Evolutionary conservation across 345 rosid species (phyloP).

Genomic region (Carallia pectinifolia): DNA sequence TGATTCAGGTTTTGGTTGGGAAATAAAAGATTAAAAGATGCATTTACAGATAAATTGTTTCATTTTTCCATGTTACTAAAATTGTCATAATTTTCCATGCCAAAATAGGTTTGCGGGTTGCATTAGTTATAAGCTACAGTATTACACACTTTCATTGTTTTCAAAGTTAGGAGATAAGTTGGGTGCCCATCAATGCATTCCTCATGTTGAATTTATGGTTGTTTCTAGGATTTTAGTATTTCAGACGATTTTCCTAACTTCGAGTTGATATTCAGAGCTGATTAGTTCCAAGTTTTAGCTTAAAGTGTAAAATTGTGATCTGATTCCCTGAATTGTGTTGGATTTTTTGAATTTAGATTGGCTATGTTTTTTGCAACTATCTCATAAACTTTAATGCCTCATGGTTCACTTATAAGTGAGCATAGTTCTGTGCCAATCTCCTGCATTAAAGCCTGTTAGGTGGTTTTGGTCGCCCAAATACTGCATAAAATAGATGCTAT

Average conservation of each 20-base stretch:
- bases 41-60: not conserved
- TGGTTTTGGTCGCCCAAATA: too few species aligned
- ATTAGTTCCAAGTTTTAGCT: too few species aligned
- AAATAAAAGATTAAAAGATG: not conserved
- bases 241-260: not conserved
- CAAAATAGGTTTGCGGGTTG: not conserved
- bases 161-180: not conserved
- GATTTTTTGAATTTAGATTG: too few species aligned
- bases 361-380: too few species aligned
- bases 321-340: too few species aligned
- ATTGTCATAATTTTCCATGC: not conserved
- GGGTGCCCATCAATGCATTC: not conserved
- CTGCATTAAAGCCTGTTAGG: too few species aligned
- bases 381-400: too few species aligned
- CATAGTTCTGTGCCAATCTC: too few species aligned
- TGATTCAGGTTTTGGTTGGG: too few species aligned
- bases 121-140: not conserved
- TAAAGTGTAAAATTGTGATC: too few species aligned
- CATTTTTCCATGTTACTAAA: not conserved
- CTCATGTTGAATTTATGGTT: not conserved
- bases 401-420: too few species aligned
- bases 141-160: not conserved
- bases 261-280: not conserved
- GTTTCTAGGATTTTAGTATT: not conserved
- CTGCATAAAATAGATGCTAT: too few species aligned